Conservation (phyloP, 306 rosid species). For the Nissolia schottii region DNA sequence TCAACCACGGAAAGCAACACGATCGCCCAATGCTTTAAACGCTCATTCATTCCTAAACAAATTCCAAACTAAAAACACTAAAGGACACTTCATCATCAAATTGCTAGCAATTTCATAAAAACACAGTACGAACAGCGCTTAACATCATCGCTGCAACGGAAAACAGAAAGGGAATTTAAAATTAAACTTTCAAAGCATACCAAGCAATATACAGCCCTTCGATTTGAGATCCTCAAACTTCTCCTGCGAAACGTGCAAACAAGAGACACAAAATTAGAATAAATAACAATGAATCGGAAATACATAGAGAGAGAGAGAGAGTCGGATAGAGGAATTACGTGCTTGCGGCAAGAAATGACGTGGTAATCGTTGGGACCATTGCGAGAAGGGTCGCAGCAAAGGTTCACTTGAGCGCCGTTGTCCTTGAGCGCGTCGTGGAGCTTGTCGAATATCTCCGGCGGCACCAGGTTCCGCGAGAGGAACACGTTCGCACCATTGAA, state of each 20-base stretch:
- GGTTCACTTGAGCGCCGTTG: conserved; percentile 71
- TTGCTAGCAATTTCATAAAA: not conserved
- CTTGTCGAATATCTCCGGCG: conserved; percentile 80
- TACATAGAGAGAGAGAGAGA: not conserved
- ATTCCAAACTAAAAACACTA: not conserved
- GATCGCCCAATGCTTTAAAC: not conserved
- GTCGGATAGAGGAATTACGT: conserved; percentile 35
- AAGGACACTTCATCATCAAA: not conserved
- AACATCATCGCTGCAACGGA: not conserved
- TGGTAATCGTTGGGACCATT: conserved; percentile 70
- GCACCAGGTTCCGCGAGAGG: conserved; percentile 88
- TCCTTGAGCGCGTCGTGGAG: conserved; percentile 83
- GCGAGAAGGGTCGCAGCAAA: conserved; percentile 85
- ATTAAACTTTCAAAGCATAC: conserved; percentile 27
- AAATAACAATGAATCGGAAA: not conserved
- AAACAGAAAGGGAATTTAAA: not conserved
- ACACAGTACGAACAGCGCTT: not conserved
- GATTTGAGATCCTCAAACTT: conserved; percentile 74
- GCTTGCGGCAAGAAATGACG: conserved; percentile 69
- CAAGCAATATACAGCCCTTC: conserved; percentile 78
- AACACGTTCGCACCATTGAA: conserved; percentile 73
- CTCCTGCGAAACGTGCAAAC: conserved; percentile 42
- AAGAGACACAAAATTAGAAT: not conserved
- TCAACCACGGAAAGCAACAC: conserved; percentile 6
- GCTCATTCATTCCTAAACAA: not conserved